Base-by-base conservation (phyloP, 2,329 filamentous ascomycete genomes). In the Fusarium beomiforme region DNA sequence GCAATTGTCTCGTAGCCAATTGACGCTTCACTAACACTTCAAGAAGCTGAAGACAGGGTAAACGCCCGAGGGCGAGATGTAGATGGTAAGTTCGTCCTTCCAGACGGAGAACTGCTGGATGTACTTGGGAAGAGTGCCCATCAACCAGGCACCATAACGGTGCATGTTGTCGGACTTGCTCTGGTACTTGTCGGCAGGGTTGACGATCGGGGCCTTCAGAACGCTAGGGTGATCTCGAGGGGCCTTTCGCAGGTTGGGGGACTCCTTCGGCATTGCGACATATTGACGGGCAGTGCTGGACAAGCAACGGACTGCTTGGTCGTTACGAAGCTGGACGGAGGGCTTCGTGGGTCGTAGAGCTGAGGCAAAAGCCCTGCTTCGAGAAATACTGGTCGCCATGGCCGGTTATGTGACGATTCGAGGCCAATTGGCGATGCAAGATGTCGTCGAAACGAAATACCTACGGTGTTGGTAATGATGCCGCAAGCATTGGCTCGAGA, bases 101-200 rank as follows among this genome's bases (percentile, higher is more conserved):
- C 96, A 99, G 60, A 99, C 95, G 16, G 95, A 97, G 86, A 98
- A 98, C 85, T 99, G 96, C 86, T 99, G 97, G 77, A 99, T 90
- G 84, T 97, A 98, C 87, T 98, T 98, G 77, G 96, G 97, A 79
- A 99, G 84, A 83, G 93, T 97, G 75, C 94, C 95, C 90, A 99
- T 95, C 78, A 99, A 85, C 89, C 97, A 99, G 79, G 97, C 91
- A 78, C 96, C 96, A 80, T 99, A 99, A 78, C 91, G 92, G 87
- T 99, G 96, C 80, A 98, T 87, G 79, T 91, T 89, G 74, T 97
- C 93, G 75, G 93, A 90, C 85, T 95, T 96, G 80, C 93, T 91
- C 81, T 92, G 87, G 84, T 94, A 97, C 84, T 96, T 97, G 87
- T 98, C 96, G 82, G 93, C 89, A 37, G 95, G 95, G 84, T 98